A percentile compares a stretch with the other conserved stretches of the same genome.
phyloP scores from a whole-genome alignment of 140 eudicot genomes.

The Erigeron philadelphicus region DNA sequence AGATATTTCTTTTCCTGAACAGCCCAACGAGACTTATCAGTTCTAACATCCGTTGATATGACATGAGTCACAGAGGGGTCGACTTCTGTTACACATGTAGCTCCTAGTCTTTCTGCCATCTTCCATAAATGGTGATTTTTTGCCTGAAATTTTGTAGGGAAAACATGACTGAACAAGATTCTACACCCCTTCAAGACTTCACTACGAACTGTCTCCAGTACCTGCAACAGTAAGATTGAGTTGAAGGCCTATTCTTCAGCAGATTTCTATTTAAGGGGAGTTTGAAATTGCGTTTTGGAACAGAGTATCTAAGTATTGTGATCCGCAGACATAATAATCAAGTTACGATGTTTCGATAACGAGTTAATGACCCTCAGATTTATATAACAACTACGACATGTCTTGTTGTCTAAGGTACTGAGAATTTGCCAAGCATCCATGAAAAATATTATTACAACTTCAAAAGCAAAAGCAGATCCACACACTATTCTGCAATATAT shows the following conservation, averaged over 20 bases:
- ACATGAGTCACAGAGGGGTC: constrained; percentile 67
- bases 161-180: constrained; percentile 52
- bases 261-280: neutral
- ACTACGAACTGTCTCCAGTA: constrained; percentile 42
- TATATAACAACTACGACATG: too few relatives aligned
- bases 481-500: neutral
- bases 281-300: neutral
- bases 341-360: too few relatives aligned
- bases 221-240: constrained; percentile 29
- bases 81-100: constrained; percentile 48
- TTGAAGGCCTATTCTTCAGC: neutral
- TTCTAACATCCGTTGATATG: constrained; percentile 54
- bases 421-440: neutral
- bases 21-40: constrained; percentile 69
- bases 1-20: constrained; percentile 46
- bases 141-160: constrained; percentile 41
- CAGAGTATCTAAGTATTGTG: neutral
- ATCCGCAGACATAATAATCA: too few relatives aligned
- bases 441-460: neutral
- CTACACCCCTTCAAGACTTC: constrained; percentile 59
- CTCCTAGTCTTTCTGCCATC: constrained; percentile 69
- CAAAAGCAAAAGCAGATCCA: constrained; percentile 10
- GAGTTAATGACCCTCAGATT: too few relatives aligned
- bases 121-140: constrained; percentile 57
- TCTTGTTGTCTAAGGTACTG: neutral